Base-by-base conservation (phyloP, 345 rosid species). In the Clausena lansium region DNA sequence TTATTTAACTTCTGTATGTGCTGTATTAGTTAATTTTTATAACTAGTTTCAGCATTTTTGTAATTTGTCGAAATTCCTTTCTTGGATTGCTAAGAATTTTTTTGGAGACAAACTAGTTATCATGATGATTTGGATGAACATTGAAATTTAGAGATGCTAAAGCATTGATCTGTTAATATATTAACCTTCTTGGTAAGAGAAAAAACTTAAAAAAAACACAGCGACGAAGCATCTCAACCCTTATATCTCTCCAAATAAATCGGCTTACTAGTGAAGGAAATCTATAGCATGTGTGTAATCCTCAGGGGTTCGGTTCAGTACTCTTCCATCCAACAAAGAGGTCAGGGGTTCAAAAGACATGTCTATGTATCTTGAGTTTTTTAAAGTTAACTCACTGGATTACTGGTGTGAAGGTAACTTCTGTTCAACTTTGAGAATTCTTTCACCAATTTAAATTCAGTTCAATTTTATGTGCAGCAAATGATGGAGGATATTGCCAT, bases 401-500 rank as follows among this genome's bases (percentile, higher is more conserved):
- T 65, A 7, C 41, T 78, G 3, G 67, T 41, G 70, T 69, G 76
- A 50, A 75, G 45, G 19, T 39, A 58, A 22, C 28, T 35, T 67
- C 5, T 57, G 28, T 62, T 41, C 30, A 67, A 41, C 58, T 62
- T 45, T 62, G 69, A n/a, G 19, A 61, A 50, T 30, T 47, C 62
- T 52, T 85, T 59, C 35, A 70, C 20, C 39, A 66, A 32, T 55
- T 77, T 76, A 38, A 59, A 61, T 70, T 57, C 67, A 33, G 45
- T 36, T 60, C 10, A 39, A 62, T 67, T 83, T 81, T 69, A 70
- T 24, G 36, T 83, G 45, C 88, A 97, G 99, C 91, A 84, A 91
- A 91, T 86, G 73, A 83, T 81, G 95, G 97, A 65, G 97, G 98
- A 76, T 88, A 87, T 85, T 91, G 94, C 82, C 81, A 90, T 55